Evolutionary conservation across 2,329 filamentous ascomycete species (phyloP).

Genomic region (Helotiales sp.): DNA sequence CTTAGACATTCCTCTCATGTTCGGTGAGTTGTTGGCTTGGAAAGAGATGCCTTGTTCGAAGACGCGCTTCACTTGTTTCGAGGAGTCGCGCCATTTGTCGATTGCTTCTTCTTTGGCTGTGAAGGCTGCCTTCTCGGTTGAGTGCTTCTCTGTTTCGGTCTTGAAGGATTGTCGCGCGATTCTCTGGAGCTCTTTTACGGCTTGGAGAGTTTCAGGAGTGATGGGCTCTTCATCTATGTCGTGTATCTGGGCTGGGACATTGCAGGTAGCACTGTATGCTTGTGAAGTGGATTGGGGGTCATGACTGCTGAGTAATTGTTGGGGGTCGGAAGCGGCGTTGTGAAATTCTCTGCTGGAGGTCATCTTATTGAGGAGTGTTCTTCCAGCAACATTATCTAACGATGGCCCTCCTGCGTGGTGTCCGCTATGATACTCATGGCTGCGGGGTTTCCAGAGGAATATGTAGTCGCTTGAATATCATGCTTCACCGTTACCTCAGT

Average conservation of each 20-base stretch:
- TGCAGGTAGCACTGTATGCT: not conserved
- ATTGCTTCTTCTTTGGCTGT: not conserved
- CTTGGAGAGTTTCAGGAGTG: not conserved
- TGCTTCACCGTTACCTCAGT: not conserved
- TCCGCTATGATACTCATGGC: not conserved
- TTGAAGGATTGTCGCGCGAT: not conserved
- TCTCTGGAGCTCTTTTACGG: not conserved
- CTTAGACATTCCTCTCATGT: not conserved
- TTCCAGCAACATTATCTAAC: not conserved
- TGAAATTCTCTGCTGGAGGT: not conserved
- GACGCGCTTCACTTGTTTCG: not conserved
- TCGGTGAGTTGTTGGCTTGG: not conserved
- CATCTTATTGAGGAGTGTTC: not conserved
- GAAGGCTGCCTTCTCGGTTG: not conserved
- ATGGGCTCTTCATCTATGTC: not conserved
- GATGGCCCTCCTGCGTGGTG: not conserved
- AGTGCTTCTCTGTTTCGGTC: not conserved
- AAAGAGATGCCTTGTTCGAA: not conserved
- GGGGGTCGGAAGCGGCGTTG: not conserved
- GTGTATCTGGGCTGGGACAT: not conserved
- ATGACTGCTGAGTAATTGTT: not conserved
- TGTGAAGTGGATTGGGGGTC: not conserved
- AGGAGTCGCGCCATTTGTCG: not conserved
- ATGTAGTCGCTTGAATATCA: not conserved
- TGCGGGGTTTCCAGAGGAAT: not conserved